Conservation (phyloP, 257 asterid genomes). For the Thymus quinquecostatus region DNA sequence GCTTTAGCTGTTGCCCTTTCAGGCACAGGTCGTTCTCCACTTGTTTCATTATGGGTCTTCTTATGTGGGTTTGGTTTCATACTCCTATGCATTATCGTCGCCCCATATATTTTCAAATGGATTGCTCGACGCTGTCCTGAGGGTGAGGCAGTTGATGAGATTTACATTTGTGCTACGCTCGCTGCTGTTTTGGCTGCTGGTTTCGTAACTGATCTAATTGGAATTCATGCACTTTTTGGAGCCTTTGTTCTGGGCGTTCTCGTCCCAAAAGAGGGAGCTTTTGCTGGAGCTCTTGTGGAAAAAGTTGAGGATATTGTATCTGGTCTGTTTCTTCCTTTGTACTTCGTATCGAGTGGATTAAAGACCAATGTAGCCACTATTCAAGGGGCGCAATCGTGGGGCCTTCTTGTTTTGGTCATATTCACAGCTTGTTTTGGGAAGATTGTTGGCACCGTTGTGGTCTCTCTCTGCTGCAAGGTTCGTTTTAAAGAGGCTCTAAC, state of each 20-base stretch:
- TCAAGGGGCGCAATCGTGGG: slow-evolving; percentile 70
- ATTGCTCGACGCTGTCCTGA: slow-evolving; percentile 56
- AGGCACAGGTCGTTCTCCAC: slow-evolving; percentile 52
- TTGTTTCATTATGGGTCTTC: slow-evolving; percentile 63
- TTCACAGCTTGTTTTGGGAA: slow-evolving; percentile 63
- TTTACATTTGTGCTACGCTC: slow-evolving; percentile 59
- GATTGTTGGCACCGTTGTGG: slow-evolving; percentile 54
- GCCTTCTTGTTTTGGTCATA: slow-evolving; percentile 62
- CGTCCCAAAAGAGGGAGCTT: slow-evolving; percentile 70
- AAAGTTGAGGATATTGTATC: slow-evolving; percentile 67
- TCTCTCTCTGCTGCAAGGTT: slow-evolving; percentile 46
- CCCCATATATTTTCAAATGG: slow-evolving; percentile 57
- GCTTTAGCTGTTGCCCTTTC: slow-evolving; percentile 71
- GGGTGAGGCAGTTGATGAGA: slow-evolving; percentile 71
- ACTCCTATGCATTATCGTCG: slow-evolving; percentile 38
- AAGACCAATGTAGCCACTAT: slow-evolving; percentile 66
- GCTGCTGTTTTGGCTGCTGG: slow-evolving; percentile 70
- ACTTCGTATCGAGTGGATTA: slow-evolving; percentile 69
- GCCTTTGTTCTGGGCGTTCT: slow-evolving; percentile 73
- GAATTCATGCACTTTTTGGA: slow-evolving; percentile 75
- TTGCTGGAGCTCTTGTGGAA: slow-evolving; percentile 64
- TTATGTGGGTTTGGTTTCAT: slow-evolving; percentile 54
- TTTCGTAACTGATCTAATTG: slow-evolving; percentile 62
- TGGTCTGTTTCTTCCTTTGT: slow-evolving; percentile 66
- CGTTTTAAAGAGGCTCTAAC: slow-evolving; percentile 58